Conservation (phyloP, 2,329 filamentous ascomycete species). For the Trematosphaeria pertusa region DNA sequence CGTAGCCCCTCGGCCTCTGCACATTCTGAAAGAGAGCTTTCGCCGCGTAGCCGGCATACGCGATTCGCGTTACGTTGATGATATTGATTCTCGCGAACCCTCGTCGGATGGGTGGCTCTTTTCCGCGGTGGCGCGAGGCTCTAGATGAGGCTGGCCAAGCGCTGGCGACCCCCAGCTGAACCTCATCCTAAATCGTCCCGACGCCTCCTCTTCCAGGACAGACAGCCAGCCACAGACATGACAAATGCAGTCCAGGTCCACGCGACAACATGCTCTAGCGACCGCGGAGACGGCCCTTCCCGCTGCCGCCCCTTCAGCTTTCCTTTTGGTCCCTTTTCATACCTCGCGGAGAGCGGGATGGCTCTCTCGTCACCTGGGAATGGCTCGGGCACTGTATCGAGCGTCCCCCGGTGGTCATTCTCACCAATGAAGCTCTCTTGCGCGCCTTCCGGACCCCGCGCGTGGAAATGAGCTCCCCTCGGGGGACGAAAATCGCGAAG, state of each 20-base stretch:
- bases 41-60: too few species aligned
- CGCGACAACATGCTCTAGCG: not conserved
- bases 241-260: not conserved
- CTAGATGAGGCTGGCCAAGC: conserved; percentile 11
- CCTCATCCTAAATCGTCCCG: conserved; percentile 10
- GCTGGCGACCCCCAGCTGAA: conserved; percentile 11
- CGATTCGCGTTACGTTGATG: too few species aligned
- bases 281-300: not conserved
- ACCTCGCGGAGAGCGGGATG: not conserved
- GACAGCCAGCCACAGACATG: conserved; percentile 2
- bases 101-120: too few species aligned
- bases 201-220: not conserved
- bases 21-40: too few species aligned
- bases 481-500: too few species aligned
- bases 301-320: not conserved
- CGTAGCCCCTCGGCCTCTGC: too few species aligned
- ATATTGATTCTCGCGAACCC: too few species aligned
- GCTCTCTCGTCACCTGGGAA: not conserved
- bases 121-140: conserved; percentile 6
- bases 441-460: not conserved
- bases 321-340: not conserved
- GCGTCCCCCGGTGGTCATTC: not conserved
- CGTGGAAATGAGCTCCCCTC: not conserved
- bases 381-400: not conserved
- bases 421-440: not conserved